phyloP scores from a whole-genome alignment of 805 yeast genomes.

The Teunomyces panamensis region DNA sequence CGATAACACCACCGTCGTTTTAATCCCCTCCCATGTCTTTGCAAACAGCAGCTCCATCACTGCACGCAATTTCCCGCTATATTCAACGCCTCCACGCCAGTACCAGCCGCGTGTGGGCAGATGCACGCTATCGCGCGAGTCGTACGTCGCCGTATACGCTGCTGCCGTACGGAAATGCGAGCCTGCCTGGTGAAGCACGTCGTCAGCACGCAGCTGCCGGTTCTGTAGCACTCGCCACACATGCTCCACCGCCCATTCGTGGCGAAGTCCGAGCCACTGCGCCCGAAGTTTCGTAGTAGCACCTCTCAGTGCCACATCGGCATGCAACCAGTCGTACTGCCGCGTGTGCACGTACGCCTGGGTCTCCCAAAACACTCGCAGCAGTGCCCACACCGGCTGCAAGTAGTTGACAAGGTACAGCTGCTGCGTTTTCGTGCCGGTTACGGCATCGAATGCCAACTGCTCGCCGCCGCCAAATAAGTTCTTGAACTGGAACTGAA shows the following conservation, averaged over 20 bases:
- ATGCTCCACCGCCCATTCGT: slow-evolving; percentile 49
- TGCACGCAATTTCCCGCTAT: slow-evolving; percentile 21
- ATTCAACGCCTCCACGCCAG: slow-evolving; percentile 35
- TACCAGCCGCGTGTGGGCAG: slow-evolving; percentile 44
- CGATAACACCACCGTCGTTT: slow-evolving; percentile 19
- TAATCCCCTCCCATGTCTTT: slow-evolving; percentile 13
- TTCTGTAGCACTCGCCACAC: slow-evolving; percentile 36
- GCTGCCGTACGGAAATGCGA: slow-evolving; percentile 44
- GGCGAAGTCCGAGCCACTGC: slow-evolving; percentile 37
- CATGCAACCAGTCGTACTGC: slow-evolving; percentile 46
- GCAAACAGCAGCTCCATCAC: slow-evolving; percentile 40
- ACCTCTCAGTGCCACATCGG: slow-evolving; percentile 45
- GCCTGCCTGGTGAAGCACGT: slow-evolving; percentile 41
- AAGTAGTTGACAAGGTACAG: slow-evolving; percentile 46
- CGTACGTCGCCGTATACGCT: slow-evolving; percentile 38
- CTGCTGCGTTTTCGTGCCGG: slow-evolving; percentile 49
- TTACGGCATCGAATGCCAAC: slow-evolving; percentile 48
- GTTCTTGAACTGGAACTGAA: slow-evolving; percentile 62
- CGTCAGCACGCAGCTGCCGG: slow-evolving; percentile 25
- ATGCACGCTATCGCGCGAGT: slow-evolving; percentile 42
- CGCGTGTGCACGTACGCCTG: slow-evolving; percentile 42
- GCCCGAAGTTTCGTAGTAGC: slow-evolving; percentile 40
- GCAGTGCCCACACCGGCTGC: slow-evolving; percentile 43
- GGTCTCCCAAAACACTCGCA: slow-evolving; percentile 39
- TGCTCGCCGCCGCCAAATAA: slow-evolving; percentile 58